phyloP scores from a whole-genome alignment of 2,329 filamentous ascomycete genomes.

The Hypoxylon sp. region DNA sequence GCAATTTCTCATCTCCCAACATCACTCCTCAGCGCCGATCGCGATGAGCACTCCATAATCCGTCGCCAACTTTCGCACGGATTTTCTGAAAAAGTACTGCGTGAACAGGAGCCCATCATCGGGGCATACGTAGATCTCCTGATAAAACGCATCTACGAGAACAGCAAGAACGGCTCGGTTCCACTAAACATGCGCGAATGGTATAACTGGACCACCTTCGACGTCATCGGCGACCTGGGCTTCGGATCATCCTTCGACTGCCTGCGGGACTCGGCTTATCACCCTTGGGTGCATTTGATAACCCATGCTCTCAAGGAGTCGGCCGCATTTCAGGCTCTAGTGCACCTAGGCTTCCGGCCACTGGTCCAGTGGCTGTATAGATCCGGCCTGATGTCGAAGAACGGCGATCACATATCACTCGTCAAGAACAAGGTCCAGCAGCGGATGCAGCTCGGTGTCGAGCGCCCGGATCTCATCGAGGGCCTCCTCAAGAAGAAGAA shows the following conservation, averaged over 20 bases:
- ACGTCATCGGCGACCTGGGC: conserved; percentile 63
- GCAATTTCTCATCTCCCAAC: conserved; percentile 46
- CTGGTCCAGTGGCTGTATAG: conserved; percentile 36
- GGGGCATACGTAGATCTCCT: conserved; percentile 57
- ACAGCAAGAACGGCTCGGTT: conserved; percentile 38
- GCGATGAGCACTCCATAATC: conserved; percentile 55
- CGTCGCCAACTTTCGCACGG: conserved; percentile 58
- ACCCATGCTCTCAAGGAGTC: conserved; percentile 49
- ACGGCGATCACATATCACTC: conserved; percentile 45
- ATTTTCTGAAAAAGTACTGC: conserved; percentile 59
- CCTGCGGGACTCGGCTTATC: conserved; percentile 54
- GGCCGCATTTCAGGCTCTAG: conserved; percentile 40
- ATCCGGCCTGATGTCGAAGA: conserved; percentile 31
- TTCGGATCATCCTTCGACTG: conserved; percentile 62
- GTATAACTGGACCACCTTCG: conserved; percentile 60
- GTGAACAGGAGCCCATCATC: conserved; percentile 60
- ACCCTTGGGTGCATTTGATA: conserved; percentile 56
- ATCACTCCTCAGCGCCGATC: conserved; percentile 53
- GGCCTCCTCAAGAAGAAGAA: conserved; percentile 53
- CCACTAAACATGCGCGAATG: conserved; percentile 57
- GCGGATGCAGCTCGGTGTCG: conserved; percentile 50
- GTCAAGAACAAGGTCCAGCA: conserved; percentile 48
- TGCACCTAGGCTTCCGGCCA: conserved; percentile 40
- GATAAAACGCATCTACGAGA: conserved; percentile 52
- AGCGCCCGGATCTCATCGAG: conserved; percentile 55